phyloP scores from a whole-genome alignment of 2,329 filamentous ascomycete species.

The Stenocarpella maydis region DNA sequence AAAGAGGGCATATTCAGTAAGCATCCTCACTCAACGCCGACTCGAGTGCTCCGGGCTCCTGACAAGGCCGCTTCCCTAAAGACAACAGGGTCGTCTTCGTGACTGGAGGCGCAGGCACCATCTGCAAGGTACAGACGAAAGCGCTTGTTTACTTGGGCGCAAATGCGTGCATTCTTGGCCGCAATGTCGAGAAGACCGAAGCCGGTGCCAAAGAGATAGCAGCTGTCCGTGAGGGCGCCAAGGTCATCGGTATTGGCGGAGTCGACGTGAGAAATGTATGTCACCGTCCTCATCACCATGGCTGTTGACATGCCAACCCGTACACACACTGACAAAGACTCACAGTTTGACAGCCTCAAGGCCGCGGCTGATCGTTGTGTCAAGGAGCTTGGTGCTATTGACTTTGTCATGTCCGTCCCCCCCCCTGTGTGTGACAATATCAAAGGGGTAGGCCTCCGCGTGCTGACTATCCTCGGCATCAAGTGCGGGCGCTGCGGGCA shows the following conservation, averaged over 20 bases:
- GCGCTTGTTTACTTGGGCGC: constrained; percentile 91
- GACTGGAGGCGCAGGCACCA: constrained; percentile 91
- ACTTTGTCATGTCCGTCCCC: constrained; percentile 84
- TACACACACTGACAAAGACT: constrained; percentile 7
- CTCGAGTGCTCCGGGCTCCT: background rate
- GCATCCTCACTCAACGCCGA: constrained; percentile 36
- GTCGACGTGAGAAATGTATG: constrained; percentile 77
- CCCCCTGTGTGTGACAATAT: too few relatives aligned
- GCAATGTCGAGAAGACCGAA: constrained; percentile 89
- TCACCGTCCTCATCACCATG: constrained; percentile 36
- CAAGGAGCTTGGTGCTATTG: constrained; percentile 84
- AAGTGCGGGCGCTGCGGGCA: constrained; percentile 92
- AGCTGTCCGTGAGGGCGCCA: constrained; percentile 77
- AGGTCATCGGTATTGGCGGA: constrained; percentile 86
- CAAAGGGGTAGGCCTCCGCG: background rate
- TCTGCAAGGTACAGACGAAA: constrained; percentile 92
- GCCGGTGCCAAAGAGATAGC: constrained; percentile 82
- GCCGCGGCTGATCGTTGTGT: constrained; percentile 81
- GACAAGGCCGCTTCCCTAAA: constrained; percentile 53
- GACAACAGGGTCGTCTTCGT: constrained; percentile 92
- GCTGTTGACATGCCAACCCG: background rate
- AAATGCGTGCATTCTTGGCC: constrained; percentile 92
- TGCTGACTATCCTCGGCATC: constrained; percentile 15
- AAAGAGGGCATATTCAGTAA: constrained; percentile 85
- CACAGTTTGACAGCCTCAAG: constrained; percentile 68